Conservation (phyloP, 192 early-diverging fungal species). For the Podila epicladia region DNA sequence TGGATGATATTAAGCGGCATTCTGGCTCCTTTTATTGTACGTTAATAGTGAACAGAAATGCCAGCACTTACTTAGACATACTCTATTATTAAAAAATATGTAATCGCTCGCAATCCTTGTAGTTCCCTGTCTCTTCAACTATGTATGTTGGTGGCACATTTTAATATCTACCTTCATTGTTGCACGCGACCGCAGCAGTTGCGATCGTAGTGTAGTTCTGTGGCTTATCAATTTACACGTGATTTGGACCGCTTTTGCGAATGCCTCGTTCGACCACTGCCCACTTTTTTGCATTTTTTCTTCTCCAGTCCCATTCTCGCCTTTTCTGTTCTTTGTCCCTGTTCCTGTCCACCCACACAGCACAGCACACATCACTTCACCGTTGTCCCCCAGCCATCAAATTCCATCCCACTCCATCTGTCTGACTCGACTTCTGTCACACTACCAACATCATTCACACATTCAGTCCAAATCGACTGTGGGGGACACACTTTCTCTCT, state of each 20-base stretch:
- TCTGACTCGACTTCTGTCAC: background rate
- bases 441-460: background rate
- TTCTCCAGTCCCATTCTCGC: background rate
- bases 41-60: too few relatives aligned
- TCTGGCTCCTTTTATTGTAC: too few relatives aligned
- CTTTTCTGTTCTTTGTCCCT: background rate
- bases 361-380: background rate
- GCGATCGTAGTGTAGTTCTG: background rate
- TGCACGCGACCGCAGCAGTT: background rate
- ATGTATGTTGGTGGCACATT: too few relatives aligned
- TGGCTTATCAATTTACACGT: background rate
- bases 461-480: background rate
- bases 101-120: too few relatives aligned
- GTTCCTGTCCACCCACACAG: background rate
- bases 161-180: too few relatives aligned
- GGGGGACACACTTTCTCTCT: too few relatives aligned
- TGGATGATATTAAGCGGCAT: too few relatives aligned
- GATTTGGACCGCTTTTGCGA: constrained; percentile 16
- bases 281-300: constrained; percentile 26
- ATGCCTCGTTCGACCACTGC: background rate
- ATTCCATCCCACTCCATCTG: background rate
- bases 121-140: too few relatives aligned
- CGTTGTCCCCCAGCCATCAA: background rate
- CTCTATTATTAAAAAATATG: too few relatives aligned
- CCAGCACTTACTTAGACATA: too few relatives aligned